Percentiles rank a stretch among this genome's conserved stretches.
These are phyloP conservation scores for Blastobotrys aristatus DNA, from an alignment of 1,139 yeast species.

Conservation along the genomic window DNA sequence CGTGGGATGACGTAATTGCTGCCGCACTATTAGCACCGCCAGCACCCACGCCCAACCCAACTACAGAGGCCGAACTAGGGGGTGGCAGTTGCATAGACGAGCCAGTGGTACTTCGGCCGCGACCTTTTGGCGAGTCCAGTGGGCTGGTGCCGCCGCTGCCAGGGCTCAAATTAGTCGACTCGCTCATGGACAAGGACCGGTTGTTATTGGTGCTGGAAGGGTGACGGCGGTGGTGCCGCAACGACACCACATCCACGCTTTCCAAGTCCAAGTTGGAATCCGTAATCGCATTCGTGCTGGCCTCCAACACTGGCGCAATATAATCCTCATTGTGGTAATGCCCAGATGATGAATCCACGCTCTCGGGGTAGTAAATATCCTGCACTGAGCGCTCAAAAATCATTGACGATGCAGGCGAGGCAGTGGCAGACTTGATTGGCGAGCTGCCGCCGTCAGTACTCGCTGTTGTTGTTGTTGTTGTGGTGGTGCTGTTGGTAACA, in stretches of 20 bases:
- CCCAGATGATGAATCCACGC: conserved; percentile 27
- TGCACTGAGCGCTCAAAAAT: conserved; percentile 13
- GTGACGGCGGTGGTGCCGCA: conserved; percentile 43
- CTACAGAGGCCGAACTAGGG: too few species aligned
- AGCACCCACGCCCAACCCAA: not conserved
- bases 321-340: conserved; percentile 59
- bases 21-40: too few species aligned
- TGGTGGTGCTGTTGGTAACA: not conserved
- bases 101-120: conserved; percentile 9
- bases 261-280: conserved; percentile 56
- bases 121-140: conserved; percentile 1
- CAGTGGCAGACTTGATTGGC: not conserved
- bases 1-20: not conserved
- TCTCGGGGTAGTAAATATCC: conserved; percentile 10
- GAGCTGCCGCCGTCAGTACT: not conserved
- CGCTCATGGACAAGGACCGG: conserved; percentile 12
- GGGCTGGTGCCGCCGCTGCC: not conserved
- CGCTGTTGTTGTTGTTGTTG: not conserved
- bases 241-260: conserved; percentile 62
- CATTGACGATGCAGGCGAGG: conserved; percentile 14
- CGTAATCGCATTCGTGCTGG: conserved; percentile 59
- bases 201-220: not conserved
- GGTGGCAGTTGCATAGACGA: not conserved
- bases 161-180: not conserved
- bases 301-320: conserved; percentile 81